These are phyloP conservation scores for Friedmanniomyces endolithicus DNA, from an alignment of 495 filamentous ascomycete genomes.

Conservation along the genomic window DNA sequence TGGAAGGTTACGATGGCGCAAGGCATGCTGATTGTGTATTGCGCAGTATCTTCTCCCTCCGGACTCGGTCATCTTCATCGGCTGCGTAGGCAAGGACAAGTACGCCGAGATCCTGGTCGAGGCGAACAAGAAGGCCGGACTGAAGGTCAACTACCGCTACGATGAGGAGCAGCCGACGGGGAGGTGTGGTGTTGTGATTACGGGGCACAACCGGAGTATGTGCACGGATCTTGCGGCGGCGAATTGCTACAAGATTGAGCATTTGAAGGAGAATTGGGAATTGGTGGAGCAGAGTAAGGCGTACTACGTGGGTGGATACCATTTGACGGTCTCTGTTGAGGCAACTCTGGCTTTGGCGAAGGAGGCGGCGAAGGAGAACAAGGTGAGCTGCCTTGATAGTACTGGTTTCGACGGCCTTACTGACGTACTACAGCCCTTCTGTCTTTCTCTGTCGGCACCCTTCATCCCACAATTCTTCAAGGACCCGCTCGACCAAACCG, in stretches of 20 bases:
- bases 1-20: neutral
- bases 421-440: conserved; percentile 45
- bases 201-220: conserved; percentile 82
- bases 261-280: conserved; percentile 86
- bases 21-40: conserved; percentile 8
- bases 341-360: conserved; percentile 80
- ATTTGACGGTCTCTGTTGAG: conserved; percentile 76
- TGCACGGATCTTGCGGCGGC: conserved; percentile 93
- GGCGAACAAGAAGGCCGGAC: conserved; percentile 66
- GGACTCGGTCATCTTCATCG: conserved; percentile 80
- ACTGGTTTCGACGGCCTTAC: neutral
- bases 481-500: conserved; percentile 71
- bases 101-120: conserved; percentile 74
- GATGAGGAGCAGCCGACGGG: conserved; percentile 73
- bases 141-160: conserved; percentile 85
- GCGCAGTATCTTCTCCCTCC: conserved; percentile 74
- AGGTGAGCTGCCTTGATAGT: conserved; percentile 36
- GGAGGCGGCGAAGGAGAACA: conserved; percentile 77
- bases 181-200: conserved; percentile 92
- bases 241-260: conserved; percentile 91
- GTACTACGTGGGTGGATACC: conserved; percentile 90
- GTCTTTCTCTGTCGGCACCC: conserved; percentile 80
- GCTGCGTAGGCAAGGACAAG: conserved; percentile 84
- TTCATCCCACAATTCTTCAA: conserved; percentile 98
- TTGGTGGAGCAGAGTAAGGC: conserved; percentile 75